Base-by-base conservation (phyloP, 2,329 filamentous ascomycete species). In the Basipetospora chlamydospora region DNA sequence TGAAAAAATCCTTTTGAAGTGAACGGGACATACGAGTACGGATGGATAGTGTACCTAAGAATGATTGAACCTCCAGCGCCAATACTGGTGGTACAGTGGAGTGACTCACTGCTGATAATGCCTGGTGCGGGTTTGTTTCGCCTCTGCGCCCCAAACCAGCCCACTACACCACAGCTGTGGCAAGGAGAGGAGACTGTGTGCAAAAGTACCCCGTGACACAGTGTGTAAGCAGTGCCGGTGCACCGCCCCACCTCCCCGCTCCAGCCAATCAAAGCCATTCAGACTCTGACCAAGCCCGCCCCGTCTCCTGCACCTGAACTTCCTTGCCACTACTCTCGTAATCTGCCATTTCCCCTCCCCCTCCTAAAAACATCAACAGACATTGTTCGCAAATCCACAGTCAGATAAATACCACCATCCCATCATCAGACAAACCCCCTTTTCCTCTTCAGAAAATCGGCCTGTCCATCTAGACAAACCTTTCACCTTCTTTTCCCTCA, bases 271-370 rank as follows among this genome's bases (percentile, higher is more conserved):
- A n/a, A n/a, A n/a, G n/a, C n/a, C n/a, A n/a, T n/a, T n/a, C n/a
- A n/a, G n/a, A n/a, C n/a, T 36, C 31, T 30, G 12, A 37, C 35
- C 26, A 13, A 30, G 18, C 26, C 30, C 26, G 26, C 35, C 32
- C 32, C 35, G 17, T 28, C 26, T 36, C 25, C n/a, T 29, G 12
- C 16, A n/a, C 33, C 25, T 28, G 25, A 25, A 37, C 12, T 37
- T 37, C 22, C 35, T 37, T 28, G 32, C 38, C 38, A 35, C 38
- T 35, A 20, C 36, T 18, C 16, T 26, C 40, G 26, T 41, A 35
- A 38, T 41, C 32, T 33, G 42, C 47, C 46, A 35, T 29, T 34
- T 42, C 39, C 43, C 35, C 30, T 40, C 28, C 35, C 28, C 35
- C 25, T 38, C 38, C 36, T 38, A 34, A 25, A 26, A 42, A 34